Conservation (phyloP, 768 basidiomycete species). For the Suillus lakei region DNA sequence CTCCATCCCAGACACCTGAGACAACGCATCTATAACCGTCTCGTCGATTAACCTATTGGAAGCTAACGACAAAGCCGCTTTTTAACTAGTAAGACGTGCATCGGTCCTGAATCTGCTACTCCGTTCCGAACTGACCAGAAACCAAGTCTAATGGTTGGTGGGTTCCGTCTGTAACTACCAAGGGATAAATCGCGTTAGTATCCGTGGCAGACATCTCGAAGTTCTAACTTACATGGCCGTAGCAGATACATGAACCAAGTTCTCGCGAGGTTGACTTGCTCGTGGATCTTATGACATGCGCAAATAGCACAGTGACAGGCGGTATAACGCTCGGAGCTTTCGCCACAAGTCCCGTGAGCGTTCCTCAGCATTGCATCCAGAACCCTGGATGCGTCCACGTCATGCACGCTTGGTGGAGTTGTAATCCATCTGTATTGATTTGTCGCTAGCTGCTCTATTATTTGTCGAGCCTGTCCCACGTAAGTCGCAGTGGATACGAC, state of each 20-base stretch:
- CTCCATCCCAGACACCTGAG: background rate
- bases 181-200: background rate
- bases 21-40: background rate
- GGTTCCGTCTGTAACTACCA: background rate
- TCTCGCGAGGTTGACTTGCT: background rate
- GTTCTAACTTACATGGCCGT: background rate
- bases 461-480: background rate
- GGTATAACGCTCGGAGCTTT: background rate
- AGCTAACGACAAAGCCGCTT: background rate
- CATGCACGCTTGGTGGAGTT: background rate
- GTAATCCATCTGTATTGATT: background rate
- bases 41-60: background rate
- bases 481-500: background rate
- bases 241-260: conserved; percentile 3
- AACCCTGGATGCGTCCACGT: background rate
- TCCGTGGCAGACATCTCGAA: background rate
- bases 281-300: background rate
- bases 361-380: background rate
- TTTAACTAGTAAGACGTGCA: background rate
- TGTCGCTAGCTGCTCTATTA: background rate
- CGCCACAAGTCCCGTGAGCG: background rate
- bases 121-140: background rate
- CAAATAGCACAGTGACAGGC: conserved; percentile 3
- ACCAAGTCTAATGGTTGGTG: background rate
- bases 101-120: background rate